Evolutionary conservation across 257 asterid genomes (phyloP).

Genomic region (Solanum sejunctum): DNA sequence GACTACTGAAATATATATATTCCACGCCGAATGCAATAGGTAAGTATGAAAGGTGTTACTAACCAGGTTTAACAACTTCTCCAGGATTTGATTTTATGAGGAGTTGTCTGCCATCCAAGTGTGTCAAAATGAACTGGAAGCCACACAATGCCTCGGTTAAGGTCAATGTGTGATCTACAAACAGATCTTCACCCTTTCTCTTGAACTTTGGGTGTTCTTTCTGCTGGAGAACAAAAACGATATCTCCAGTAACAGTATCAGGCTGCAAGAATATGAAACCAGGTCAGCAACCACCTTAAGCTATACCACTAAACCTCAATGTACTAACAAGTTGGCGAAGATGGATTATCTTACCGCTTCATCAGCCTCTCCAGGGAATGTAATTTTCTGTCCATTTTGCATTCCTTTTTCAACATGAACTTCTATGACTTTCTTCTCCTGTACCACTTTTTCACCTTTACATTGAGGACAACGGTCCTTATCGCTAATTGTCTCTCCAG

Average conservation of each 20-base stretch:
- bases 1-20: background rate
- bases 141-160: constrained; percentile 67
- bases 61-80: constrained; percentile 62
- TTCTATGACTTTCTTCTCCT: constrained; percentile 60
- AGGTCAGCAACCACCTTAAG: background rate
- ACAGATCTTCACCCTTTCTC: constrained; percentile 59
- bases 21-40: background rate
- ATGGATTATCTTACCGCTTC: constrained; percentile 36
- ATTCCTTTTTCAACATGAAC: constrained; percentile 67
- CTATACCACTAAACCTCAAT: background rate
- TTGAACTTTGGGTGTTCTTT: constrained; percentile 60
- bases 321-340: background rate
- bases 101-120: constrained; percentile 51
- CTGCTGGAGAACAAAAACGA: constrained; percentile 55
- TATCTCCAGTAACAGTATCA: constrained; percentile 55
- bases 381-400: constrained; percentile 58
- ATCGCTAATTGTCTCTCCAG: constrained; percentile 54
- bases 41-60: background rate
- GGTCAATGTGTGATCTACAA: constrained; percentile 43
- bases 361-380: constrained; percentile 75
- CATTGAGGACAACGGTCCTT: constrained; percentile 57
- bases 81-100: constrained; percentile 55
- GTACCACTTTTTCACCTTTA: constrained; percentile 57
- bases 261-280: constrained; percentile 26
- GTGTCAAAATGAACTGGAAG: constrained; percentile 46